Conservation (phyloP, 805 yeast genomes). For the Starmerella ratchasimensis region DNA sequence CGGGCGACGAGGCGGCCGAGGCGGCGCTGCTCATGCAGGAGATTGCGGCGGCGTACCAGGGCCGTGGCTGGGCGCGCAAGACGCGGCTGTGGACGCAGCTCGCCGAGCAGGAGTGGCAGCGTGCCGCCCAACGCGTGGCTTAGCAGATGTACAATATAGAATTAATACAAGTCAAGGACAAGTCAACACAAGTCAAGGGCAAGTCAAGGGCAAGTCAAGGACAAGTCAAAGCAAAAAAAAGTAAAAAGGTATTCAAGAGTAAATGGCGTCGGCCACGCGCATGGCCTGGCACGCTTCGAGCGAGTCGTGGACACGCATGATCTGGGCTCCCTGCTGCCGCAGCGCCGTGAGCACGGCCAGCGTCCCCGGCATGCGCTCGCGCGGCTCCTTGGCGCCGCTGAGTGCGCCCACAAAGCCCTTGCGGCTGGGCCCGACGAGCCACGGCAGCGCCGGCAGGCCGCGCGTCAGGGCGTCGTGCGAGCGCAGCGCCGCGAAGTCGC, state of each 20-base stretch:
- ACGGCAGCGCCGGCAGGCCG: constrained; percentile 36
- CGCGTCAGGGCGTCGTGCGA: constrained; percentile 19
- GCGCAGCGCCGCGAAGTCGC: constrained; percentile 24
- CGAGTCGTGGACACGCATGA: constrained; percentile 82
- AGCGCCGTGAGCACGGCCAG: constrained; percentile 62
- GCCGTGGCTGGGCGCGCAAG: constrained; percentile 42
- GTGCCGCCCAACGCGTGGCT: too few relatives aligned
- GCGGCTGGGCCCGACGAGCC: constrained; percentile 77
- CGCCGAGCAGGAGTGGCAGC: constrained; percentile 14
- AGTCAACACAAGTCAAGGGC: too few relatives aligned
- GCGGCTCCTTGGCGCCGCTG: constrained; percentile 43
- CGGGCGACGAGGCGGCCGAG: constrained; percentile 26
- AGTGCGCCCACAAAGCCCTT: constrained; percentile 73
- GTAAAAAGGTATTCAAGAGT: constrained; percentile 27
- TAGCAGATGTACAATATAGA: too few relatives aligned
- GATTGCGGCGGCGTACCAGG: constrained; percentile 38
- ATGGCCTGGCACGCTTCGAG: constrained; percentile 41
- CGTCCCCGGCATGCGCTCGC: constrained; percentile 61
- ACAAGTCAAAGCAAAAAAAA: too few relatives aligned
- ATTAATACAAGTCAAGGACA: too few relatives aligned
- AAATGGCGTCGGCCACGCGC: constrained; percentile 60
- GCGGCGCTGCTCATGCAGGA: constrained; percentile 41
- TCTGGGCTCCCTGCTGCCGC: constrained; percentile 58
- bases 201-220: too few relatives aligned
- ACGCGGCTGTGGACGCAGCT: constrained; percentile 55